Evolutionary conservation across 1,139 yeast species (phyloP).

Genomic region (Hansenula anomala): DNA sequence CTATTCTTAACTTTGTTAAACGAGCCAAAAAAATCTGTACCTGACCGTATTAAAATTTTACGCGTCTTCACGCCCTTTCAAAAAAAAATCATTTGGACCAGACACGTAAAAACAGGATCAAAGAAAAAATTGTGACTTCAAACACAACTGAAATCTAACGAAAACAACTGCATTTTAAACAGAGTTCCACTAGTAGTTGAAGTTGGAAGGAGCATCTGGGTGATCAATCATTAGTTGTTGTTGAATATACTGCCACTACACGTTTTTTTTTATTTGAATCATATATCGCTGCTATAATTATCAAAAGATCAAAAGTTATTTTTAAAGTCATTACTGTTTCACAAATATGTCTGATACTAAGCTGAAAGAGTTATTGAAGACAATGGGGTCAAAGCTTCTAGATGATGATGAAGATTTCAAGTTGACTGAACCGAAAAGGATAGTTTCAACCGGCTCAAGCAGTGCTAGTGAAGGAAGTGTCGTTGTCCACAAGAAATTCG

Average conservation of each 20-base stretch:
- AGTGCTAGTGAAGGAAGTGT: conserved; percentile 14
- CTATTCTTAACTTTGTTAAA: too few species aligned
- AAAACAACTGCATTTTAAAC: too few species aligned
- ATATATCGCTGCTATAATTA: too few species aligned
- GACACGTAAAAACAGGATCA: conserved; percentile 1
- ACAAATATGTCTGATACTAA: conserved; percentile 15
- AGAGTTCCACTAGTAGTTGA: too few species aligned
- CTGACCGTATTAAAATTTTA: too few species aligned
- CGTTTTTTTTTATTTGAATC: too few species aligned
- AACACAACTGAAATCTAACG: conserved; percentile 4
- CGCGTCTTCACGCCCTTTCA: neutral
- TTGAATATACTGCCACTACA: too few species aligned
- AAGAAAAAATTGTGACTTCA: conserved; percentile 1
- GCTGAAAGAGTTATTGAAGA: conserved; percentile 13
- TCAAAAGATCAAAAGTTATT: too few species aligned
- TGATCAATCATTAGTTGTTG: too few species aligned
- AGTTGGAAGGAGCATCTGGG: too few species aligned
- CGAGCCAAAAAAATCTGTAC: too few species aligned
- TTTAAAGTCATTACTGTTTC: too few species aligned
- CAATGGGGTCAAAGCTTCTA: conserved; percentile 13
- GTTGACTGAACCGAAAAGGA: conserved; percentile 16
- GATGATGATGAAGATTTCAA: conserved; percentile 9
- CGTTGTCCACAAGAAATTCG: conserved; percentile 8
- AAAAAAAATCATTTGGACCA: neutral
- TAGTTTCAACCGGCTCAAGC: conserved; percentile 14